phyloP scores from a whole-genome alignment of 345 rosid species.

The Triadica sebifera region DNA sequence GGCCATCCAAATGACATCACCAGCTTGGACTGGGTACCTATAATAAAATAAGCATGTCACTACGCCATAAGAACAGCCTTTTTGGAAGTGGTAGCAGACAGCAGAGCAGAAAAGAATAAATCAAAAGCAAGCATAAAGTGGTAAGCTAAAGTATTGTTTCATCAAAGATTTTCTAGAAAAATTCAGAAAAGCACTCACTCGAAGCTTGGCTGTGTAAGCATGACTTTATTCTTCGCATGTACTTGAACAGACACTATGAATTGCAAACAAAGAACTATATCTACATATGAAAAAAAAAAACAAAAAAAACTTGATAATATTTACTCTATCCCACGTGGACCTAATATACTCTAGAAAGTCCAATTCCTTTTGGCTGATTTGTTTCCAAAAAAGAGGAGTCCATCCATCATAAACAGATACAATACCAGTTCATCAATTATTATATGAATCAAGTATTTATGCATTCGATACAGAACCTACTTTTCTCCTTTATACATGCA shows the following conservation, averaged over 20 bases:
- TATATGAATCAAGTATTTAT: background rate
- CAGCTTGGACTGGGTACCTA: conserved; percentile 94
- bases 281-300: background rate
- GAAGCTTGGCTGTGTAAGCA: background rate
- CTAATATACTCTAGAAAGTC: background rate
- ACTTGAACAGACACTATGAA: background rate
- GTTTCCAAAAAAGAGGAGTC: background rate
- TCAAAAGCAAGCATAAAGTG: conserved; percentile 1
- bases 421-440: background rate
- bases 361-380: background rate
- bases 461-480: background rate
- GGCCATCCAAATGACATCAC: conserved; percentile 98
- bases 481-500: background rate
- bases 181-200: conserved; percentile 7
- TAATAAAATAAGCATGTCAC: conserved; percentile 9
- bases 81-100: conserved; percentile 7
- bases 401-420: background rate
- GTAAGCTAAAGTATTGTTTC: conserved; percentile 1
- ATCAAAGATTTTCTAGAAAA: conserved; percentile 6
- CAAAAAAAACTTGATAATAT: conserved; percentile 5
- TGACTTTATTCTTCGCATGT: background rate
- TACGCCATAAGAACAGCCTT: conserved; percentile 8
- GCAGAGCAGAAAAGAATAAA: background rate
- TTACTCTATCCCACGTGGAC: background rate
- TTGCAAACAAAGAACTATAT: background rate